Conservation (phyloP, 2,329 filamentous ascomycete genomes). For the Penicillium concentricum region DNA sequence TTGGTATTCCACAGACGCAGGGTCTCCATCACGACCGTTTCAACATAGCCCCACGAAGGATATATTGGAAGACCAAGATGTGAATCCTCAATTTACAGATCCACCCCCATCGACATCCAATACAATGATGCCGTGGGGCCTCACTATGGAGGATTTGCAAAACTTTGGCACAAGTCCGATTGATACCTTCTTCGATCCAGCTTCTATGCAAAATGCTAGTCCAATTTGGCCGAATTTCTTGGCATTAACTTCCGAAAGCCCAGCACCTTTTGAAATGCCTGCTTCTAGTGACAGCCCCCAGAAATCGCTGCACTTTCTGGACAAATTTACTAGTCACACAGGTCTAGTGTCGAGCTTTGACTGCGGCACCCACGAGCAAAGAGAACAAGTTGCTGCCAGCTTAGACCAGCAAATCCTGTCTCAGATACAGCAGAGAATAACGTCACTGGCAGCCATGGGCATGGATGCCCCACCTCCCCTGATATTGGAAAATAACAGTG, state of each 20-base stretch:
- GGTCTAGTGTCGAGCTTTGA: slow-evolving; percentile 40
- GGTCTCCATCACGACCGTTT: not conserved
- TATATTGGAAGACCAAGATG: not conserved
- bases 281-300: slow-evolving; percentile 1
- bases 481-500: slow-evolving; percentile 5
- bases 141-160: not conserved
- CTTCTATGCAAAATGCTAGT: not conserved
- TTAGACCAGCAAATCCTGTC: slow-evolving; percentile 4
- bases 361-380: slow-evolving; percentile 34
- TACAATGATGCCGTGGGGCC: slow-evolving; percentile 1
- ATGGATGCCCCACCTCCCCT: slow-evolving; percentile 1
- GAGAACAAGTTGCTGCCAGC: slow-evolving; percentile 22
- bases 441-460: not conserved
- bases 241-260: slow-evolving; percentile 4
- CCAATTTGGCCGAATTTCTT: slow-evolving; percentile 14
- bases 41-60: not conserved
- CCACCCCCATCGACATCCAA: not conserved
- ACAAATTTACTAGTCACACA: slow-evolving; percentile 38
- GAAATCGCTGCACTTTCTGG: slow-evolving; percentile 31
- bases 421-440: not conserved
- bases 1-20: slow-evolving; percentile 18
- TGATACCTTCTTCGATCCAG: not conserved
- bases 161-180: slow-evolving; percentile 1
- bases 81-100: not conserved
- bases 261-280: not conserved